These are phyloP conservation scores for Stylonectria norvegica DNA, from an alignment of 2,329 filamentous ascomycete genomes.

Conservation along the genomic window DNA sequence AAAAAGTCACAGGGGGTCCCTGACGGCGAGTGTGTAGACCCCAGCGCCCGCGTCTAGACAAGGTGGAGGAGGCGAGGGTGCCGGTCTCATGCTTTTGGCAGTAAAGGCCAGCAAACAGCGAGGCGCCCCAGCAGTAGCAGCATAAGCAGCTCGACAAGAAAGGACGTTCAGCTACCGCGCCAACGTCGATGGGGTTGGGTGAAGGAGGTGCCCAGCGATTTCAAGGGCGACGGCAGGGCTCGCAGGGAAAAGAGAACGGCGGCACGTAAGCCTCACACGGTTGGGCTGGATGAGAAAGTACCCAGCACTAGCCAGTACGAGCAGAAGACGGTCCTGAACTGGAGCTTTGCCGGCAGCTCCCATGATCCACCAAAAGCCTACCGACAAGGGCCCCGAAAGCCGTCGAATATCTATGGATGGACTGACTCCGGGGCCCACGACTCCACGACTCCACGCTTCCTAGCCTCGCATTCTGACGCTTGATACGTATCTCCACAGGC, in stretches of 20 bases:
- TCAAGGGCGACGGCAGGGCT: slow-evolving; percentile 16
- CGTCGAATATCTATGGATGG: slow-evolving; percentile 16
- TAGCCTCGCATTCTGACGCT: neutral
- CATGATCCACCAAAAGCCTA: slow-evolving; percentile 25
- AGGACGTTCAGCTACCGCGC: slow-evolving; percentile 21
- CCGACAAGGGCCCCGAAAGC: slow-evolving; percentile 22
- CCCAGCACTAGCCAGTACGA: slow-evolving; percentile 23
- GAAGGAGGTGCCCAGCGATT: slow-evolving; percentile 9
- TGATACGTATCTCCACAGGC: slow-evolving; percentile 1
- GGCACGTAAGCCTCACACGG: slow-evolving; percentile 16
- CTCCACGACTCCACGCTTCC: too few relatives aligned
- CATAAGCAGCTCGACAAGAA: slow-evolving; percentile 23
- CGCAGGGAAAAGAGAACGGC: slow-evolving; percentile 14
- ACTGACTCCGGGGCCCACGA: slow-evolving; percentile 17
- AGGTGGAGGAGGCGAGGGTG: slow-evolving; percentile 15
- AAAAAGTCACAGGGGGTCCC: slow-evolving; percentile 19
- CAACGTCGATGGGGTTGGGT: slow-evolving; percentile 7
- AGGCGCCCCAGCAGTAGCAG: slow-evolving; percentile 18
- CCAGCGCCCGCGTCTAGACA: slow-evolving; percentile 12
- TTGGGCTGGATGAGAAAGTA: slow-evolving; percentile 19
- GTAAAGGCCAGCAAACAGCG: slow-evolving; percentile 6
- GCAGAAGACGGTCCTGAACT: slow-evolving; percentile 22
- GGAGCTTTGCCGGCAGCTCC: slow-evolving; percentile 20
- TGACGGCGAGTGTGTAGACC: slow-evolving; percentile 21
- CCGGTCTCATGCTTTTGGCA: slow-evolving; percentile 10